phyloP scores from a whole-genome alignment of 2,329 filamentous ascomycete species.

The Bisporella sp. region DNA sequence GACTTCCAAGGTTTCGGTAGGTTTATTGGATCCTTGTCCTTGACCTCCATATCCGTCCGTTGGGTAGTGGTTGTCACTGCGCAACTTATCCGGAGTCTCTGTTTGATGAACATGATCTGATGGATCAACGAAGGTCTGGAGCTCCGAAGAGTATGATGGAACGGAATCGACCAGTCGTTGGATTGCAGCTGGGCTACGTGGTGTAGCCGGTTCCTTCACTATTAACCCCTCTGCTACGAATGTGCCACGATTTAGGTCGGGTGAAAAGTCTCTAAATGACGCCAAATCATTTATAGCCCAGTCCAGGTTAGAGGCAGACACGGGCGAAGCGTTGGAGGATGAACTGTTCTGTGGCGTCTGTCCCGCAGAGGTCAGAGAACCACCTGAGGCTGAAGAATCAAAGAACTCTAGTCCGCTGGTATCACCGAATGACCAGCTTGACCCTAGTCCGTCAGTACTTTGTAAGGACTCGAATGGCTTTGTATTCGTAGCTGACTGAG shows the following conservation, averaged over 20 bases:
- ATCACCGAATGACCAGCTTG: background rate
- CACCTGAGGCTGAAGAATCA: background rate
- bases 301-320: background rate
- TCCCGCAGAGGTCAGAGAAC: background rate
- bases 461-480: constrained; percentile 5
- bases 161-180: background rate
- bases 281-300: background rate
- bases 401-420: background rate
- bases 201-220: background rate
- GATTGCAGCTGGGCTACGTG: background rate
- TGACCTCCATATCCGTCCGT: background rate
- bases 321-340: background rate
- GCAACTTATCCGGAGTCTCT: background rate
- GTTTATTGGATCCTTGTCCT: background rate
- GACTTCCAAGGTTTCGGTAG: background rate
- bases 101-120: background rate
- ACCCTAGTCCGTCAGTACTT: constrained; percentile 4
- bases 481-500: constrained; percentile 1
- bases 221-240: background rate
- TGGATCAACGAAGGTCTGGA: background rate
- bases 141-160: background rate
- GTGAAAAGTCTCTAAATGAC: background rate
- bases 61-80: background rate
- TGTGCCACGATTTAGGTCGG: background rate
- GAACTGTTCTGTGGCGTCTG: background rate